phyloP scores from a whole-genome alignment of 352 stramenopile genomes.

The Thraustochytrium striatum region DNA sequence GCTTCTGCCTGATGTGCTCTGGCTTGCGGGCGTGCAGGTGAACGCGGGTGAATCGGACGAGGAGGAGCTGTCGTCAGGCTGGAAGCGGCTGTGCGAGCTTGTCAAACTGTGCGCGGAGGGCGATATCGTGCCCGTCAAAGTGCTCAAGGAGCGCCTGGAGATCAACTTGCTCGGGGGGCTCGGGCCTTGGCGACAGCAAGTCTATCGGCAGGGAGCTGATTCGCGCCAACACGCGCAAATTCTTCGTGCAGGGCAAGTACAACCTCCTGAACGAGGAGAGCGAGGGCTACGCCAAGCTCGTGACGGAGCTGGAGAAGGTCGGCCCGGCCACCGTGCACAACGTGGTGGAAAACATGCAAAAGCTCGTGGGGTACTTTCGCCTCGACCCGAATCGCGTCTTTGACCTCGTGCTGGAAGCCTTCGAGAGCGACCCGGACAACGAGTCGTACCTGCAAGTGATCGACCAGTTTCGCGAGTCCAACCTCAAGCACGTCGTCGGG shows the following conservation, averaged over 20 bases:
- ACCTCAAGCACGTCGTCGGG: slow-evolving; percentile 32
- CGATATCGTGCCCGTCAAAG: neutral
- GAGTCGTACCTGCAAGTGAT: neutral
- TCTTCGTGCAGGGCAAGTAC: slow-evolving; percentile 92
- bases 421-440: slow-evolving; percentile 54
- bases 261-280: slow-evolving; percentile 93
- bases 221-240: slow-evolving; percentile 61
- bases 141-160: slow-evolving; percentile 17
- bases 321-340: neutral
- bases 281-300: slow-evolving; percentile 85
- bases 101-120: neutral
- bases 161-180: slow-evolving; percentile 6
- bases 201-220: neutral
- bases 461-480: neutral
- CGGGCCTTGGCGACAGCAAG: neutral
- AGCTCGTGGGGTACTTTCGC: slow-evolving; percentile 45
- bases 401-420: slow-evolving; percentile 56
- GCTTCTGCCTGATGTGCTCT: slow-evolving; percentile 8
- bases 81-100: neutral
- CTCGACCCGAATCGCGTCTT: slow-evolving; percentile 39
- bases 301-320: slow-evolving; percentile 26
- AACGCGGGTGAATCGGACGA: slow-evolving; percentile 14
- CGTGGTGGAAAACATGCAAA: slow-evolving; percentile 21
- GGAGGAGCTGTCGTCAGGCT: neutral
- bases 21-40: slow-evolving; percentile 10